A percentile compares a stretch with the other conserved stretches of the same genome.
These are phyloP conservation scores for Suillus subluteus DNA, from an alignment of 768 basidiomycete species.

Conservation along the genomic window DNA sequence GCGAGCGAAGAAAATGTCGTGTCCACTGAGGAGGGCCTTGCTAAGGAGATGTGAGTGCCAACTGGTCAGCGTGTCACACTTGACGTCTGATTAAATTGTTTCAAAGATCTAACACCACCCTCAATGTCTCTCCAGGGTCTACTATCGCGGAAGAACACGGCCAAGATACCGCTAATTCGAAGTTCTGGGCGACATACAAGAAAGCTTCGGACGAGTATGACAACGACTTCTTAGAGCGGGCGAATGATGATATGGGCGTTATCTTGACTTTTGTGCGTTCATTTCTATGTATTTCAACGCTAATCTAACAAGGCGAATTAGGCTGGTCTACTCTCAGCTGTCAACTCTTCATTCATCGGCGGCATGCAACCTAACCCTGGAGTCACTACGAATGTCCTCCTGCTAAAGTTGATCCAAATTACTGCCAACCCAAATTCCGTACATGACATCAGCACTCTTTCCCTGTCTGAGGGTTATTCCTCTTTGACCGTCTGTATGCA, in stretches of 20 bases:
- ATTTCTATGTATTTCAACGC: not conserved
- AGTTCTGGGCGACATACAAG: not conserved
- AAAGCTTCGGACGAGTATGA: not conserved
- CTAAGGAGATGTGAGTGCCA: not conserved
- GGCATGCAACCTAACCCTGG: not conserved
- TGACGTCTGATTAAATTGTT: not conserved
- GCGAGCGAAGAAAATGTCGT: not conserved
- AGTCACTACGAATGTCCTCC: not conserved
- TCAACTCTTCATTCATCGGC: not conserved
- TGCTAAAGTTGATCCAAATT: not conserved
- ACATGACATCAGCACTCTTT: not conserved
- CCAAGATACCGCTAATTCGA: not conserved
- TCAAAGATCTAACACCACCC: not conserved
- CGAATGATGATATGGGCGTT: not conserved
- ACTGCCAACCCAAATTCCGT: not conserved
- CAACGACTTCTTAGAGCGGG: not conserved
- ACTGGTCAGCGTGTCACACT: not conserved
- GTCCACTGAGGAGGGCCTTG: not conserved
- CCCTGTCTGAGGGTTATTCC: not conserved
- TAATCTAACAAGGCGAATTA: not conserved
- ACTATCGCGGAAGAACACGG: not conserved
- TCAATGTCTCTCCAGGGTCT: not conserved
- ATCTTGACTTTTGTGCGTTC: not conserved
- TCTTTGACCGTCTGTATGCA: not conserved
- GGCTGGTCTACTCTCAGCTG: conserved; percentile 1